A percentile compares a stretch with the other conserved stretches of the same genome.
Evolutionary conservation across 257 asterid genomes (phyloP).

Genomic region (Fraxinus anomala): DNA sequence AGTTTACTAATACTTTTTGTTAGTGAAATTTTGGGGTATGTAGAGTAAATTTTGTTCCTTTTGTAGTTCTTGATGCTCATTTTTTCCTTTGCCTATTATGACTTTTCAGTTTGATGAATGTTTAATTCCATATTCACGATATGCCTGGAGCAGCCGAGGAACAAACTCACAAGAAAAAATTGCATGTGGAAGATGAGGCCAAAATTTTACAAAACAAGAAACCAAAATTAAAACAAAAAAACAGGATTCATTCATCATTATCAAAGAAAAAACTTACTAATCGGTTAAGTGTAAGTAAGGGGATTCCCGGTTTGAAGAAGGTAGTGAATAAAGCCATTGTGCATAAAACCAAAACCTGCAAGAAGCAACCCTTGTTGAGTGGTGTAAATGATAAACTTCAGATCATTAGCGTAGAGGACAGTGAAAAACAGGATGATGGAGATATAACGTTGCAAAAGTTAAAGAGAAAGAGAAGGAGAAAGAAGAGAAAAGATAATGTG

Average conservation of each 20-base stretch:
- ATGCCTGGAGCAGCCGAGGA: slow-evolving; percentile 61
- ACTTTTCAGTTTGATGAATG: slow-evolving; percentile 37
- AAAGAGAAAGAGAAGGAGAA: slow-evolving; percentile 52
- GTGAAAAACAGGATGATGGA: slow-evolving; percentile 29
- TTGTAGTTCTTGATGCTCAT: neutral
- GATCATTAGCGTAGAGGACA: slow-evolving; percentile 26
- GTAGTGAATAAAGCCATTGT: slow-evolving; percentile 42
- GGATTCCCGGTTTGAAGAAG: slow-evolving; percentile 38
- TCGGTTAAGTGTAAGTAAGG: slow-evolving; percentile 33
- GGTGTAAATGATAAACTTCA: slow-evolving; percentile 35
- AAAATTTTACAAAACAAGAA: slow-evolving; percentile 44
- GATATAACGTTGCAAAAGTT: slow-evolving; percentile 38
- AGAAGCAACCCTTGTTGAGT: slow-evolving; percentile 45
- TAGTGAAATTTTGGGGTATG: slow-evolving; percentile 3
- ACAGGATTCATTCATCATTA: slow-evolving; percentile 34
- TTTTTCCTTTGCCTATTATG: slow-evolving; percentile 15
- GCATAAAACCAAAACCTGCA: slow-evolving; percentile 47
- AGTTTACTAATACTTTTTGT: slow-evolving; percentile 25
- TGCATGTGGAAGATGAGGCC: slow-evolving; percentile 39
- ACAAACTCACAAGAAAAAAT: slow-evolving; percentile 30
- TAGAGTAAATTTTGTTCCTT: slow-evolving; percentile 20
- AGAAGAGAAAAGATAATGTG: slow-evolving; percentile 48
- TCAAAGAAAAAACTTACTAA: slow-evolving; percentile 37
- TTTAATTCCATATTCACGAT: slow-evolving; percentile 23
- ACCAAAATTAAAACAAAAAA: slow-evolving; percentile 46